A percentile compares a stretch with the other conserved stretches of the same genome.
phyloP scores from a whole-genome alignment of 208 protist genomes.

The Acanthamoeba healyi region DNA sequence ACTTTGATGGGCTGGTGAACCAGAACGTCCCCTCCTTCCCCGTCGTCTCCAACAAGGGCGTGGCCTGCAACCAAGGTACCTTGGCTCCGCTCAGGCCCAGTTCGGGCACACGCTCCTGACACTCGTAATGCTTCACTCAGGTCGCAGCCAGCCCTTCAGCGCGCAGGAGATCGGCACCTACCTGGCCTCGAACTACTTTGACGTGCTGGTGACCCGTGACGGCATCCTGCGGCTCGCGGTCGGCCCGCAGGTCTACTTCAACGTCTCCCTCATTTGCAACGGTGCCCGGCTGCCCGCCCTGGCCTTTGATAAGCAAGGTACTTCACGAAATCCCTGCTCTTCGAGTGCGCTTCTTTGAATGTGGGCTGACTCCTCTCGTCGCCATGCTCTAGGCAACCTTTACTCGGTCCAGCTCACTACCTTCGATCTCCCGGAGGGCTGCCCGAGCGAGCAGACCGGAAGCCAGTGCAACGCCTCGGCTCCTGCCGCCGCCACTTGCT shows the following conservation, averaged over 20 bases:
- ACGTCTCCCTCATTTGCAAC: constrained; percentile 22
- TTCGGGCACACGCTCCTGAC: too few species aligned
- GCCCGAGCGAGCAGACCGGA: background rate
- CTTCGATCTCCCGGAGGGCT: background rate
- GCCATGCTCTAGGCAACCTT: background rate
- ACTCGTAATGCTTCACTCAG: too few species aligned
- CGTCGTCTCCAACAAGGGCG: background rate
- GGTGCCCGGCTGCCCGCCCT: background rate
- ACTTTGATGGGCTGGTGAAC: constrained; percentile 44
- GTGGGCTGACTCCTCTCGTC: background rate
- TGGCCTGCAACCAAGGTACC: constrained; percentile 1
- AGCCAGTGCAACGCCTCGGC: background rate
- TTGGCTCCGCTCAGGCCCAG: too few species aligned
- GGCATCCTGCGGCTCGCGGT: constrained; percentile 1
- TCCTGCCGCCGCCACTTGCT: background rate
- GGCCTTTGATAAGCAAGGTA: constrained; percentile 10
- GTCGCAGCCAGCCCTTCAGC: constrained; percentile 40
- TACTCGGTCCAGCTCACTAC: background rate
- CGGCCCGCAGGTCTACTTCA: background rate
- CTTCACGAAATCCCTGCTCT: background rate
- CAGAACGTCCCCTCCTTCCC: constrained; percentile 30
- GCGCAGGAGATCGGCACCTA: background rate
- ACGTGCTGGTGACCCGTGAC: constrained; percentile 14
- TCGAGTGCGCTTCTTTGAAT: background rate
- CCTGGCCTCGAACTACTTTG: constrained; percentile 23